Evolutionary conservation across 768 basidiomycete genomes (phyloP).

Genomic region (Lactarius hatsudake): DNA sequence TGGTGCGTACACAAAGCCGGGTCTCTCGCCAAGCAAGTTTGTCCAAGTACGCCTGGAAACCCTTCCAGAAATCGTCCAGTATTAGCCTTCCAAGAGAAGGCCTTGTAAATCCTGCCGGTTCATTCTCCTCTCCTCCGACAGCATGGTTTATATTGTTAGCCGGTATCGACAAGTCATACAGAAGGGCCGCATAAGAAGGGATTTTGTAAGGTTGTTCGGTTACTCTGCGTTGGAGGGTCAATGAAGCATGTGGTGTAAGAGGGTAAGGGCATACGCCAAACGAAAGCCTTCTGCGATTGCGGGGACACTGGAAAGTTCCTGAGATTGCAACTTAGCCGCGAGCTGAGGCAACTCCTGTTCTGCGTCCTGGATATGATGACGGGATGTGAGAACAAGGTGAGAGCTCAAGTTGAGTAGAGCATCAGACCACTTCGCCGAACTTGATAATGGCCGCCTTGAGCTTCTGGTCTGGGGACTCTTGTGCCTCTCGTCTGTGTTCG

Average conservation of each 20-base stretch:
- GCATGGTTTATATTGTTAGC: slow-evolving; percentile 16
- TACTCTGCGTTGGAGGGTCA: slow-evolving; percentile 47
- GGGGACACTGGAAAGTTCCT: slow-evolving; percentile 55
- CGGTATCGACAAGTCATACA: slow-evolving; percentile 62
- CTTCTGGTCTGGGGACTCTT: slow-evolving; percentile 72
- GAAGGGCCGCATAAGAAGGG: slow-evolving; percentile 79
- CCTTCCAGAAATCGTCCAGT: slow-evolving; percentile 87
- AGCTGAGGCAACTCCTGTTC: slow-evolving; percentile 65
- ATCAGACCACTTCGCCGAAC: slow-evolving; percentile 73
- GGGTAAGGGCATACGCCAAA: slow-evolving; percentile 47
- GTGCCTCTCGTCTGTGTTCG: slow-evolving; percentile 59
- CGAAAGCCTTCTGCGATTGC: slow-evolving; percentile 73
- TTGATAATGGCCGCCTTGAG: slow-evolving; percentile 65
- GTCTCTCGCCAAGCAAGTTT: slow-evolving; percentile 89
- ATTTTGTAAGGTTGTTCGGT: slow-evolving; percentile 95
- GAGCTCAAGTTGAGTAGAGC: slow-evolving; percentile 32
- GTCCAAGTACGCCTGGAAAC: slow-evolving; percentile 86
- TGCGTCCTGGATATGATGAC: slow-evolving; percentile 50
- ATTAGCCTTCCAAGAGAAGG: slow-evolving; percentile 64
- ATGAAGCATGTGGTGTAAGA: slow-evolving; percentile 1
- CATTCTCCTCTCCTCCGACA: slow-evolving; percentile 38
- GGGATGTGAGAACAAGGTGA: not conserved
- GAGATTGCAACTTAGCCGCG: slow-evolving; percentile 62
- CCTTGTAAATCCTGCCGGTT: slow-evolving; percentile 29
- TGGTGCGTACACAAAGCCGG: slow-evolving; percentile 70